Percentiles rank a stretch among this genome's conserved stretches.
Evolutionary conservation across 2,329 filamentous ascomycete species (phyloP).

Genomic region (Beauveria caledonica): DNA sequence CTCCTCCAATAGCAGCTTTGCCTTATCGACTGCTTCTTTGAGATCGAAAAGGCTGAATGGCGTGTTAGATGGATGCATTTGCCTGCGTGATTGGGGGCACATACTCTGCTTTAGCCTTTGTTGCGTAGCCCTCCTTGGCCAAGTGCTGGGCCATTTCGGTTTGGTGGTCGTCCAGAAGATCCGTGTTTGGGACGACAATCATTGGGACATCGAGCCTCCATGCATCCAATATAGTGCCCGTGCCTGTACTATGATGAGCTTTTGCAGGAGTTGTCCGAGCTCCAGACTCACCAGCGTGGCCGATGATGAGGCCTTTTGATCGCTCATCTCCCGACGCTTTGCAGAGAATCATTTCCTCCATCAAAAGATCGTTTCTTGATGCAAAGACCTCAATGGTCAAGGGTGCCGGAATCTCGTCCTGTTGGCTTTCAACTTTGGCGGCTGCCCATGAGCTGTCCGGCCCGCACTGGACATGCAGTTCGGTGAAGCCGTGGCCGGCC

Average conservation of each 20-base stretch:
- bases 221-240: slow-evolving; percentile 80
- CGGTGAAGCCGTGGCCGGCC: slow-evolving; percentile 51
- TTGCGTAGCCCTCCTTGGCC: slow-evolving; percentile 63
- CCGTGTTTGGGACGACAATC: slow-evolving; percentile 82
- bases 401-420: slow-evolving; percentile 18
- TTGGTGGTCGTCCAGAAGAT: slow-evolving; percentile 84
- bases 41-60: slow-evolving; percentile 23
- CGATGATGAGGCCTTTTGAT: slow-evolving; percentile 67
- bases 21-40: slow-evolving; percentile 29
- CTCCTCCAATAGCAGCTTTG: slow-evolving; percentile 27
- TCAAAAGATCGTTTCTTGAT: slow-evolving; percentile 25
- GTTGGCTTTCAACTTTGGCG: slow-evolving; percentile 14
- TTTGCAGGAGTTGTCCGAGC: neutral
- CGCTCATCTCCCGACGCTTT: slow-evolving; percentile 37
- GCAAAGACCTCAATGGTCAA: slow-evolving; percentile 26
- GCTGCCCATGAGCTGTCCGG: slow-evolving; percentile 43
- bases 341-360: slow-evolving; percentile 46
- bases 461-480: slow-evolving; percentile 75
- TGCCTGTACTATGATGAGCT: slow-evolving; percentile 45
- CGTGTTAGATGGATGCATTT: neutral
- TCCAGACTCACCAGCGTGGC: slow-evolving; percentile 66
- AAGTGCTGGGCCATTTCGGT: slow-evolving; percentile 75
- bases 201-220: slow-evolving; percentile 66
- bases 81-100: slow-evolving; percentile 16
- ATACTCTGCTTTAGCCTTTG: slow-evolving; percentile 62